Evolutionary conservation across 164 flowering plant genomes (phyloP).

Genomic region (Sedum album): DNA sequence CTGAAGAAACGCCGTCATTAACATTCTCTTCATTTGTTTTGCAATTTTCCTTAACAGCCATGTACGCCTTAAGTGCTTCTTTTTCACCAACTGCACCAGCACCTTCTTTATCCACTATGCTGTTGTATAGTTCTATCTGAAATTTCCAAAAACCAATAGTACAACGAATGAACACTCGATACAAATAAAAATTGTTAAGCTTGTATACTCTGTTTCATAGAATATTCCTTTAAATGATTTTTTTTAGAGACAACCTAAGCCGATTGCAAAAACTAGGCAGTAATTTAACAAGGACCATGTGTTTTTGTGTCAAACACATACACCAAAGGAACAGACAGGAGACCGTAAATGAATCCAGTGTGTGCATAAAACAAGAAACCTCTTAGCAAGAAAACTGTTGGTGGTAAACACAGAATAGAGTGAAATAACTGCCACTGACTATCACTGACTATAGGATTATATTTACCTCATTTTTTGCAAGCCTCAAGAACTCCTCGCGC

Average conservation of each 20-base stretch:
- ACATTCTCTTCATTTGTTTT: constrained; percentile 36
- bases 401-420: neutral
- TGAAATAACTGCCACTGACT: neutral
- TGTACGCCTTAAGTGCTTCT: constrained; percentile 64
- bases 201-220: neutral
- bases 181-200: too few relatives aligned
- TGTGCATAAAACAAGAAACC: neutral
- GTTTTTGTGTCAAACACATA: neutral
- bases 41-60: constrained; percentile 48
- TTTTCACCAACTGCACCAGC: constrained; percentile 59
- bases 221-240: too few relatives aligned
- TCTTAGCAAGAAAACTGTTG: neutral
- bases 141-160: constrained; percentile 9
- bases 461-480: constrained; percentile 94
- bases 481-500: constrained; percentile 85
- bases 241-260: too few relatives aligned
- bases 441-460: neutral
- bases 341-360: too few relatives aligned
- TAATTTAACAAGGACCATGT: too few relatives aligned
- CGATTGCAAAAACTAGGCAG: too few relatives aligned
- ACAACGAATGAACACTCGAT: neutral
- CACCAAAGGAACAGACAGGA: neutral
- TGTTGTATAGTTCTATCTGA: constrained; percentile 80
- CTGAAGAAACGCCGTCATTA: constrained; percentile 59
- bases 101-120: constrained; percentile 76